Base-by-base conservation (phyloP, 495 filamentous ascomycete genomes). In the Neurospora sublineolata region DNA sequence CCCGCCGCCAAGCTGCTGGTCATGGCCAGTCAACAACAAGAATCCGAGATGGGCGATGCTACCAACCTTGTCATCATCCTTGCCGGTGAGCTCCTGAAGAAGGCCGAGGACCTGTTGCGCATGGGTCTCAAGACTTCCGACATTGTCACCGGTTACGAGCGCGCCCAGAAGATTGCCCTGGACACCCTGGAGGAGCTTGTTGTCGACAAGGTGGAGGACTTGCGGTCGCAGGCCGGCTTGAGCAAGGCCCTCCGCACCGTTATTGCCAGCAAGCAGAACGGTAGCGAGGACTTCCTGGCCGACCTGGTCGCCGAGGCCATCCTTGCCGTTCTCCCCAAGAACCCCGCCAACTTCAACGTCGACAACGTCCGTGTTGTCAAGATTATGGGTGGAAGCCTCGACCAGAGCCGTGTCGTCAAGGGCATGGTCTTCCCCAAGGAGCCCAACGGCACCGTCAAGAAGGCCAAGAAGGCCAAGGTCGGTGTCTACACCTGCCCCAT, bases 281-380 rank as follows among this genome's bases (percentile, higher is more conserved):
- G 94, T 73, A 92, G 85, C 77, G 96, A 98, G 81, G 93, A 97
- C 74, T 83, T 91, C 72, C 87, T 99, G 42, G 92, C 95, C 68
- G 81, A 87, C 23, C 84, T 98, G 74, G 94, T 99, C 70, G 89
- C 96, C 41, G 94, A 97, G 84, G 96, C 94, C 37, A 93, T 98
- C 33, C 88, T 97, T 69, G 89, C 93, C 68, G 96, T 99, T 4
- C 87, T 98, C 67, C 96, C 96, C 72, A 98, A 97, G 85, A 96
- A 98, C 84, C 92, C 96, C n/a, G 80, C 85, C 79, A 97, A 97
- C 84, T 99, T 99, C 86, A 99, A 98, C 82, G 96, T 99, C 75
- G 96, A 99, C 85, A 99, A 98, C 79, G 89, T 99, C 74, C 93
- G 96, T 68, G 96, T 99, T 72, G 96, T 99, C 72, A 99, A 99